A percentile compares a stretch with the other conserved stretches of the same genome.
phyloP scores from a whole-genome alignment of 2,329 filamentous ascomycete genomes.

The Fusarium nodosum region DNA sequence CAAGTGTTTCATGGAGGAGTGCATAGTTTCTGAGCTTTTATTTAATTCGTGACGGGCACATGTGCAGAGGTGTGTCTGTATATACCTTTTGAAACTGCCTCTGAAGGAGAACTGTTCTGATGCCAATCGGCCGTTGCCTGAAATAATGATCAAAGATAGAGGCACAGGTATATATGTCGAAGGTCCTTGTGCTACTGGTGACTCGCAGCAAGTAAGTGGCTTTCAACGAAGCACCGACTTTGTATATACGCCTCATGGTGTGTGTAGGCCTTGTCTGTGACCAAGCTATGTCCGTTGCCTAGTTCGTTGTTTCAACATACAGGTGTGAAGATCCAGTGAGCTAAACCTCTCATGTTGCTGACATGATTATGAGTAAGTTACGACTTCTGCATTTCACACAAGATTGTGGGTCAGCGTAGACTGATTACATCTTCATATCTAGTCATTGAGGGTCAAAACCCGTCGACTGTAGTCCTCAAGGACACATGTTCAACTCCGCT shows the following conservation, averaged over 20 bases:
- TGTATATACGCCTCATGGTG: background rate
- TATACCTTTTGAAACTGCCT: background rate
- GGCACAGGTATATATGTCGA: background rate
- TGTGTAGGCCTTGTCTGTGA: background rate
- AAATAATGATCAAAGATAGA: background rate
- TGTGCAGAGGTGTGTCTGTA: background rate
- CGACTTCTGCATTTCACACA: too few relatives aligned
- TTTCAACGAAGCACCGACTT: background rate
- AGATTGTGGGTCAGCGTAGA: background rate
- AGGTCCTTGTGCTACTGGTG: background rate
- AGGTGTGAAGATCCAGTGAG: background rate
- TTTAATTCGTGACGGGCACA: background rate
- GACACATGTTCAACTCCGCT: background rate
- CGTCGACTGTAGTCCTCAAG: background rate
- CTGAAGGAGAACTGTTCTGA: background rate
- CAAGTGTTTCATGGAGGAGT: too few relatives aligned
- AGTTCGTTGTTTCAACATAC: background rate
- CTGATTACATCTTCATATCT: background rate
- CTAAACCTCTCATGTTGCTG: background rate
- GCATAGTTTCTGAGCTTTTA: too few relatives aligned
- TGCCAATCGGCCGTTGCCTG: background rate
- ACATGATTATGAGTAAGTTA: background rate
- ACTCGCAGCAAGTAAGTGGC: background rate
- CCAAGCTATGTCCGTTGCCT: background rate
- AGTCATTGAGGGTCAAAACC: background rate